A percentile compares a stretch with the other conserved stretches of the same genome.
phyloP scores from a whole-genome alignment of 2,329 filamentous ascomycete species.

The Colletotrichum spaethianum region DNA sequence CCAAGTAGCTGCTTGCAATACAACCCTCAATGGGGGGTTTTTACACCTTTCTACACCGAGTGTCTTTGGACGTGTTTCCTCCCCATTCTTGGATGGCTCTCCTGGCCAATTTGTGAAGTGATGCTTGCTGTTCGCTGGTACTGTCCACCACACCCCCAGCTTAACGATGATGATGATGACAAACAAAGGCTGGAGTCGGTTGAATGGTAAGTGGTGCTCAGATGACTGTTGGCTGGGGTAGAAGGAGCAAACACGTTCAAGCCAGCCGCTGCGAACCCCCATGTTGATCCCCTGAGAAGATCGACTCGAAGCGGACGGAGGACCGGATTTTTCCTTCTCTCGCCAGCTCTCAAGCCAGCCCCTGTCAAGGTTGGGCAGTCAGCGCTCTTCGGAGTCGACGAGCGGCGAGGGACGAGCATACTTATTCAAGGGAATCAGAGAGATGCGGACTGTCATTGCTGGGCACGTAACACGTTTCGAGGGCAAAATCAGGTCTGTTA shows the following conservation, averaged over 20 bases:
- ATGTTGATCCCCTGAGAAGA: not conserved
- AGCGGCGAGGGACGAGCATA: too few relatives aligned
- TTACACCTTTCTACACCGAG: not conserved
- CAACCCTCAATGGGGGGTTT: not conserved
- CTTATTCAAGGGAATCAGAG: not conserved
- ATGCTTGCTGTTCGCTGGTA: not conserved
- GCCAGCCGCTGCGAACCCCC: not conserved
- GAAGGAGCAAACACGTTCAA: not conserved
- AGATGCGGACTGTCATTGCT: not conserved
- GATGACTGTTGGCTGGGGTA: too few relatives aligned
- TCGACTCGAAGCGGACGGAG: not conserved
- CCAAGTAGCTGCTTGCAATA: not conserved
- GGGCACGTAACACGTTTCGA: slow-evolving; percentile 1
- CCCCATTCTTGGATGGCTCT: not conserved
- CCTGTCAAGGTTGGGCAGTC: not conserved
- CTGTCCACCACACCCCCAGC: not conserved
- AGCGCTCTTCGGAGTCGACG: not conserved
- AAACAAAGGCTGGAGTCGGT: not conserved
- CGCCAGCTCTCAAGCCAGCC: not conserved
- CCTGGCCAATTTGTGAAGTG: not conserved
- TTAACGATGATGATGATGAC: not conserved
- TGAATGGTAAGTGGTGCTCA: not conserved
- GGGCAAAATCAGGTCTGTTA: slow-evolving; percentile 36
- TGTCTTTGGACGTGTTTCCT: not conserved
- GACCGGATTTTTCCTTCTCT: not conserved